These are phyloP conservation scores for Astrocystis sublimbata DNA, from an alignment of 495 filamentous ascomycete genomes.

Conservation along the genomic window DNA sequence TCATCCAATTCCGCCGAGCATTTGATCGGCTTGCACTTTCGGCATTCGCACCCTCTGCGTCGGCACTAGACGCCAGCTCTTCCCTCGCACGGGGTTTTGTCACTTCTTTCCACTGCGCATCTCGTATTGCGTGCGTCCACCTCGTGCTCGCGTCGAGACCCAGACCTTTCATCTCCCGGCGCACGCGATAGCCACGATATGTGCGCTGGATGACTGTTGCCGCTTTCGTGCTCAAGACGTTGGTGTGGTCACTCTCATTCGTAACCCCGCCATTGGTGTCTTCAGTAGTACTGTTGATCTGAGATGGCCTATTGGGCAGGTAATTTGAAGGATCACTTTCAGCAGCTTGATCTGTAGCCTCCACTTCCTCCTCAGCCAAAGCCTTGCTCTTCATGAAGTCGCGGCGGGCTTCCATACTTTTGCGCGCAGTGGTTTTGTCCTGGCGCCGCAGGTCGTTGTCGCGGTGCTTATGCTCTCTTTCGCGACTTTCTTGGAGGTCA, in stretches of 20 bases:
- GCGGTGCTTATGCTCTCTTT: constrained; percentile 41
- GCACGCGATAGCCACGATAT: constrained; percentile 70
- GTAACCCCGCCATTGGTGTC: neutral
- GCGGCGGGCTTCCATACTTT: constrained; percentile 27
- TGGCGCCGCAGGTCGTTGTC: constrained; percentile 36
- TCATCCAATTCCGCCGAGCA: constrained; percentile 73
- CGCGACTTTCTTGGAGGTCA: constrained; percentile 46
- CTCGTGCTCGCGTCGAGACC: constrained; percentile 65
- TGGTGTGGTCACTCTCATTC: constrained; percentile 17
- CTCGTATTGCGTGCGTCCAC: constrained; percentile 68
- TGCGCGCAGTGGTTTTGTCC: constrained; percentile 22
- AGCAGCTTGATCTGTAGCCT: neutral
- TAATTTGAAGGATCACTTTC: constrained; percentile 3
- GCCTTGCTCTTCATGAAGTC: constrained; percentile 31
- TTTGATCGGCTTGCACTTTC: constrained; percentile 21
- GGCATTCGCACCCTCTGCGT: neutral
- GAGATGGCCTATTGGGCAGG: constrained; percentile 10
- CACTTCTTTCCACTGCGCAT: constrained; percentile 61
- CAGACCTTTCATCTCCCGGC: constrained; percentile 64
- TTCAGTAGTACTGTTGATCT: constrained; percentile 11
- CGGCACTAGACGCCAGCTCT: constrained; percentile 12
- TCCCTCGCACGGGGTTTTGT: constrained; percentile 48
- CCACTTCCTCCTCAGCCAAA: constrained; percentile 13
- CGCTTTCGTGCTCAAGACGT: constrained; percentile 36
- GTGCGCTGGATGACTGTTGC: constrained; percentile 63